Evolutionary conservation across 2,329 filamentous ascomycete species (phyloP).

Genomic region (Plenodomus biglobosus): DNA sequence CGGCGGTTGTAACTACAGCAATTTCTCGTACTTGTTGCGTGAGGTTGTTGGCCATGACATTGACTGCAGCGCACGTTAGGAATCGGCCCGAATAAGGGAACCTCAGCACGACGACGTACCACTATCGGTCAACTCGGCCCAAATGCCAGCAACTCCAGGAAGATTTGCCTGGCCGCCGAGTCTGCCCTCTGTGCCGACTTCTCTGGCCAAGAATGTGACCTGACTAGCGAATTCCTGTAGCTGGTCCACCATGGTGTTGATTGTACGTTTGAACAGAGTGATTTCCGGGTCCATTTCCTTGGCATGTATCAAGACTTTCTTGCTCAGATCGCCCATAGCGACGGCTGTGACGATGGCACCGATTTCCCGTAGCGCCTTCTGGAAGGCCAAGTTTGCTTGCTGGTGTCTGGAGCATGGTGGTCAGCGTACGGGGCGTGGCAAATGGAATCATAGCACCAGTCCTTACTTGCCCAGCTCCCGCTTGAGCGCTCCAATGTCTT

Average conservation of each 20-base stretch:
- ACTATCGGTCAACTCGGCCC: constrained; percentile 84
- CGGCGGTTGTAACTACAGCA: constrained; percentile 91
- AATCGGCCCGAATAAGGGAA: constrained; percentile 20
- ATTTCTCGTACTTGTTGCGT: constrained; percentile 98
- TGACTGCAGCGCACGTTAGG: constrained; percentile 60
- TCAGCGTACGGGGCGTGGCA: constrained; percentile 2
- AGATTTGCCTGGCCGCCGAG: constrained; percentile 93
- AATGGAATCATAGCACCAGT: constrained; percentile 55
- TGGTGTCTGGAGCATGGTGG: constrained; percentile 68
- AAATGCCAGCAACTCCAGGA: constrained; percentile 91
- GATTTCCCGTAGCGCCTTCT: constrained; percentile 94
- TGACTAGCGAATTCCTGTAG: constrained; percentile 95
- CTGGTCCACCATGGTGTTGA: constrained; percentile 99
- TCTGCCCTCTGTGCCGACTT: constrained; percentile 94
- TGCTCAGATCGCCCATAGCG: constrained; percentile 90
- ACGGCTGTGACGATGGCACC: constrained; percentile 97
- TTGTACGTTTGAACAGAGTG: constrained; percentile 94
- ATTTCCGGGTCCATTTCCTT: constrained; percentile 99
- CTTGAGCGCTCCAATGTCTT: constrained; percentile 87
- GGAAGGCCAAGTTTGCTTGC: constrained; percentile 97
- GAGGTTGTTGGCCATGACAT: constrained; percentile 97
- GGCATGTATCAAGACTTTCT: constrained; percentile 93
- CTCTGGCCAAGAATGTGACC: constrained; percentile 89
- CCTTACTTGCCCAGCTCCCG: constrained; percentile 87
- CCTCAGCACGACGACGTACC: constrained; percentile 42